Base-by-base conservation (phyloP, 129 eudicot species). In the Ambrosia artemisiifolia region DNA sequence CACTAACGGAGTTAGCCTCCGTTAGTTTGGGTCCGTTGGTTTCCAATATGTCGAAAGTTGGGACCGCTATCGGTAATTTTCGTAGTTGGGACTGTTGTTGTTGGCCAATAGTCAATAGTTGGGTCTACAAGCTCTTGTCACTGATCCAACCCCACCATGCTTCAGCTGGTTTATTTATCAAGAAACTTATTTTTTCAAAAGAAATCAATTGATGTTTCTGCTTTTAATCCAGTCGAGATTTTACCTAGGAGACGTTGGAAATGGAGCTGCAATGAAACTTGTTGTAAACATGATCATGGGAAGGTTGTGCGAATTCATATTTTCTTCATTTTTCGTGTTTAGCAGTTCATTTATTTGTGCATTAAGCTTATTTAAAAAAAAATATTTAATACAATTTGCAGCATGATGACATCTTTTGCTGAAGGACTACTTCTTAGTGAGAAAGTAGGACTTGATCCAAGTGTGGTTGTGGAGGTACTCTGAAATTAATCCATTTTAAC, bases 271-370 rank as follows among this genome's bases (percentile, higher is more conserved):
- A 12, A 94, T 94, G 97, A 94, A 94, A 78, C 96, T 89, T 73
- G 97, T 94, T 49, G 98, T 94, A 67, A 94, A 94, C 76, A 94
- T 94, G 98, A 83, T 94, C 79, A 94, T 94, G 98, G 98, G 98
- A 81, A 94, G 98, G 98, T 90, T 46, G 67, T 71, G 69, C 67
- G 3, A 50, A 63, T 63, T 38, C 48, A 9, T 76, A 14, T 28
- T 48, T 38, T 71, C 28, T 36, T 19, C 32, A 12, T 32, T 49
- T 70, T 70, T 61, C 28, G 11, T 50, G 65, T 17, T 38, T 43
- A 62, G 13, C 65, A 24, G 24, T 50, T 63, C 19, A 12, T 73
- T 78, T 34, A 14, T 24, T 61, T 48, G 33, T 40, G 33, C 35
- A 6, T 42, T 78, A 28, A 63, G 20, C 32, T 77, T 59, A 18